Conservation (phyloP, 192 early-diverging fungal genomes). For the Coemansia pectinata region DNA sequence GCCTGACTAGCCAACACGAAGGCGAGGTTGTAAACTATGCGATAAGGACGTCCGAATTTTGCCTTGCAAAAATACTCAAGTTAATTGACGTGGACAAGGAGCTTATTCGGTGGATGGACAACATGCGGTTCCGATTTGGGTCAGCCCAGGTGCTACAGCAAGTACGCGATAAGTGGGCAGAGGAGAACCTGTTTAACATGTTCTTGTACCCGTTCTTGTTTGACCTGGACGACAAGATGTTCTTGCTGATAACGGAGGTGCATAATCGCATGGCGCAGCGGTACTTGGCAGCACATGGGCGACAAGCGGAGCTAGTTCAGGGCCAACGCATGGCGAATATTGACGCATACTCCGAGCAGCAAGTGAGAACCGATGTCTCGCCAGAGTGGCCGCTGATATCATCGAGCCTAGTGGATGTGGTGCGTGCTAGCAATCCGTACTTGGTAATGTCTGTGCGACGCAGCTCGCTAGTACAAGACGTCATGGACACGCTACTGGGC, state of each 20-base stretch:
- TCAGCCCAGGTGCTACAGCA: neutral
- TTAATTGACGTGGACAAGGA: constrained; percentile 29
- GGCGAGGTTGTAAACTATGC: neutral
- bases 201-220: constrained; percentile 48
- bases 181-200: constrained; percentile 24
- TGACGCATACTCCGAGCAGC: constrained; percentile 35
- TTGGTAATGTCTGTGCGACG: constrained; percentile 79
- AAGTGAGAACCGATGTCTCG: constrained; percentile 14
- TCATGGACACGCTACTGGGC: constrained; percentile 54
- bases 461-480: constrained; percentile 70
- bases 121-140: constrained; percentile 16
- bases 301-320: constrained; percentile 39
- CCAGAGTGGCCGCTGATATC: constrained; percentile 45
- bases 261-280: constrained; percentile 34
- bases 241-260: constrained; percentile 23
- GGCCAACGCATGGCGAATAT: constrained; percentile 37
- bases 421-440: constrained; percentile 58
- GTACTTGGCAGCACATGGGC: constrained; percentile 35
- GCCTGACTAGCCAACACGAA: neutral
- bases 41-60: constrained; percentile 11
- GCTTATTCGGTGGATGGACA: constrained; percentile 31
- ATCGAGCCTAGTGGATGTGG: constrained; percentile 14
- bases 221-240: constrained; percentile 11
- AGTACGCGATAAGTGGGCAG: constrained; percentile 3
- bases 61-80: constrained; percentile 5